phyloP scores from a whole-genome alignment of 805 yeast species.

The Candida incommunis region DNA sequence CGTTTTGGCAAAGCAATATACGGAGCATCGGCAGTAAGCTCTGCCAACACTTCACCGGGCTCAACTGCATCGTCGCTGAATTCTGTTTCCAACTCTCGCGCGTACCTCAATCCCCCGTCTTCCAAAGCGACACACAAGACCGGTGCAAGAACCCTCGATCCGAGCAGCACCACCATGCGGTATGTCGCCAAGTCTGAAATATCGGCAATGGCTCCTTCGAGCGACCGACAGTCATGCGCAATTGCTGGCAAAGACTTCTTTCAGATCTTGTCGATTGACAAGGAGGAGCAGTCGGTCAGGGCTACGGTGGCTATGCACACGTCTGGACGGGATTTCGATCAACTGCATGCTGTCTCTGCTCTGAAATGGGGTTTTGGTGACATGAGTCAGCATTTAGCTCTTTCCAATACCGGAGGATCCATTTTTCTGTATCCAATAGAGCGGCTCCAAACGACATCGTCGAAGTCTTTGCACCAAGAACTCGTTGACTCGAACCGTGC shows the following conservation, averaged over 20 bases:
- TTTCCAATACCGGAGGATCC: constrained; percentile 20
- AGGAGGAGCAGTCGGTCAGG: background rate
- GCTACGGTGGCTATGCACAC: constrained; percentile 11
- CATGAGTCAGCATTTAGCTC: constrained; percentile 13
- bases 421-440: constrained; percentile 20
- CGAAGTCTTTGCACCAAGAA: constrained; percentile 2
- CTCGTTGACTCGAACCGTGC: constrained; percentile 24
- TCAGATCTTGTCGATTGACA: constrained; percentile 1
- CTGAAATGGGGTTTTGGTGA: constrained; percentile 20
- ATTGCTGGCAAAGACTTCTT: constrained; percentile 18
- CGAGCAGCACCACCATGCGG: background rate
- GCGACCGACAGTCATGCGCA: constrained; percentile 13
- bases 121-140: background rate
- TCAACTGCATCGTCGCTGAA: background rate
- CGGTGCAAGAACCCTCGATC: too few relatives aligned
- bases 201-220: constrained; percentile 17
- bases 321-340: constrained; percentile 12
- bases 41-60: background rate
- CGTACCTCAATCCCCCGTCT: background rate
- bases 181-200: constrained; percentile 8
- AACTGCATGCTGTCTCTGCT: constrained; percentile 17
- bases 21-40: constrained; percentile 2
- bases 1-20: constrained; percentile 15
- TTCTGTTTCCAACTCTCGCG: background rate
- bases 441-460: constrained; percentile 4